Conservation (phyloP, 495 filamentous ascomycete genomes). For the Xylaria flabelliformis region DNA sequence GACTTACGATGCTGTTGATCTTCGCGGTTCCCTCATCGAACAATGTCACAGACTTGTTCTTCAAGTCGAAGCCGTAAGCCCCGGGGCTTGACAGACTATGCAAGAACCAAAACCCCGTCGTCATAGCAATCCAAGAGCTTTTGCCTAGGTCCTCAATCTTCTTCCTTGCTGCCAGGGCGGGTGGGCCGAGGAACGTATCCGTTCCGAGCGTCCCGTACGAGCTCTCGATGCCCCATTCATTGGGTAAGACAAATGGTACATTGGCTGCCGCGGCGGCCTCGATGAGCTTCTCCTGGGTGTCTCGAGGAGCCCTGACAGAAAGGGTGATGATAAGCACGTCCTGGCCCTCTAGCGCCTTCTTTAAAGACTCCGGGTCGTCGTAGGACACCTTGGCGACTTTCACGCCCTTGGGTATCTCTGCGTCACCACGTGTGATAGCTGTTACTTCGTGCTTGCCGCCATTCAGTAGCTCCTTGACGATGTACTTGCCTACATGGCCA, state of each 20-base stretch:
- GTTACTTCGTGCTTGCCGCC: constrained; percentile 62
- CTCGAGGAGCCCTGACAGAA: constrained; percentile 30
- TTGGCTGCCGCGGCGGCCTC: constrained; percentile 65
- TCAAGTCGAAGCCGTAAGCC: constrained; percentile 42
- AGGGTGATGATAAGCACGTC: constrained; percentile 66
- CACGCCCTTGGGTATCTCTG: constrained; percentile 47
- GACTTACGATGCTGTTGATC: constrained; percentile 43
- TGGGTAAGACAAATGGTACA: constrained; percentile 66
- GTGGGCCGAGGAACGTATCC: constrained; percentile 26
- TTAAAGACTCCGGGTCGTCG: constrained; percentile 45
- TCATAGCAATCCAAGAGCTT: constrained; percentile 57
- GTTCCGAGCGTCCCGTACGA: constrained; percentile 30
- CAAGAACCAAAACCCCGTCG: constrained; percentile 53
- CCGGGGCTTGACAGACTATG: constrained; percentile 39
- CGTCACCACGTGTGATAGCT: constrained; percentile 55
- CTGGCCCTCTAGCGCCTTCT: constrained; percentile 54
- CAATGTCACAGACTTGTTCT: constrained; percentile 40
- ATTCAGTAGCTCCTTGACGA: constrained; percentile 57
- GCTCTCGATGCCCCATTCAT: constrained; percentile 57
- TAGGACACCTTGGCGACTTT: constrained; percentile 54
- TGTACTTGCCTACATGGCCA: constrained; percentile 62
- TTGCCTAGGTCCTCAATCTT: constrained; percentile 53
- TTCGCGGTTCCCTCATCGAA: constrained; percentile 43
- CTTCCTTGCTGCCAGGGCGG: constrained; percentile 8
- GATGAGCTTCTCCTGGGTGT: constrained; percentile 48